Evolutionary conservation across 2,329 filamentous ascomycete species (phyloP).

Genomic region (Stagonosporopsis rhizophila): DNA sequence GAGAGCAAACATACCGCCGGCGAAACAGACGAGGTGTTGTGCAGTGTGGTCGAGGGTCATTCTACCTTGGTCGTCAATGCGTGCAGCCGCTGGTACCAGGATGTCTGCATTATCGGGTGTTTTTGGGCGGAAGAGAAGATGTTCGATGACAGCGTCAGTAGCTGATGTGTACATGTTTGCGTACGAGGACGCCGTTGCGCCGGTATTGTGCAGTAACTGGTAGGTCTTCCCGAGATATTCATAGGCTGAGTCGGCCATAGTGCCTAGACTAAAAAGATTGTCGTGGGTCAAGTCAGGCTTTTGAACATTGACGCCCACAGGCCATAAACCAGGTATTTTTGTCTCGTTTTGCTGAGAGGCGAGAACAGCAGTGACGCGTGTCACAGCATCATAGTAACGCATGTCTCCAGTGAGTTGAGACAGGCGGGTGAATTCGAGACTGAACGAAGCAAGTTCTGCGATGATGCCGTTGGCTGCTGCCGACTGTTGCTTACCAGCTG

Average conservation of each 20-base stretch:
- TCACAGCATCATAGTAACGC: conserved; percentile 54
- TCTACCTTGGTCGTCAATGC: conserved; percentile 36
- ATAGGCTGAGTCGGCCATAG: conserved; percentile 42
- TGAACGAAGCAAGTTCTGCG: conserved; percentile 53
- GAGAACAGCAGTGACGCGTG: conserved; percentile 49
- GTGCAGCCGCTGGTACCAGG: conserved; percentile 43
- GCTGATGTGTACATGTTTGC: conserved; percentile 62
- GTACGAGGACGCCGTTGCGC: conserved; percentile 49
- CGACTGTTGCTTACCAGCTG: conserved; percentile 39
- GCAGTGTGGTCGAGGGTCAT: conserved; percentile 30
- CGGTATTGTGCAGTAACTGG: conserved; percentile 25
- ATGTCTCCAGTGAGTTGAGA: conserved; percentile 53
- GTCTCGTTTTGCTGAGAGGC: conserved; percentile 50
- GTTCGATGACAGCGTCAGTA: conserved; percentile 48
- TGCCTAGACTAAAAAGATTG: conserved; percentile 47
- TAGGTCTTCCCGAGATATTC: conserved; percentile 49
- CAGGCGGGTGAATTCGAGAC: conserved; percentile 53
- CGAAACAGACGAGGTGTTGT: conserved; percentile 69
- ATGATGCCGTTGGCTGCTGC: conserved; percentile 48
- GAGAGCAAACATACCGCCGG: conserved; percentile 71
- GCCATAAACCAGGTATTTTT: conserved; percentile 54
- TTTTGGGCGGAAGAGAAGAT: conserved; percentile 58
- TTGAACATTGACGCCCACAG: conserved; percentile 34
- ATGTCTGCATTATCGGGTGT: conserved; percentile 53
- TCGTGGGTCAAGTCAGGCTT: conserved; percentile 43